phyloP scores from a whole-genome alignment of 495 filamentous ascomycete genomes.

The Aspergillus egyptiacus region DNA sequence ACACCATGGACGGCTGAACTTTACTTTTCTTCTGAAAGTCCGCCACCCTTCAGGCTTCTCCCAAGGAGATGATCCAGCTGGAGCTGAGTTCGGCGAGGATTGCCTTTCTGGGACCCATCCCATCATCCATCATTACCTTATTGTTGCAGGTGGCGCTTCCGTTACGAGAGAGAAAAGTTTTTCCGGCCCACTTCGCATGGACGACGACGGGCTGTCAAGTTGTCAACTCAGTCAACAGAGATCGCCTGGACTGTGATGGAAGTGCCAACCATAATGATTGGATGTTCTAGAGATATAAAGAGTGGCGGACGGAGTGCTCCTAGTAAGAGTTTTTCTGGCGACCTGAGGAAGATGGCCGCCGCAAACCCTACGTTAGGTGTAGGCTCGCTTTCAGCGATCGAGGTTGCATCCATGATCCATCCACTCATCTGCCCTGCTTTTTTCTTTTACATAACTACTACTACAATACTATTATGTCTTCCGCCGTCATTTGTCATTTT shows the following conservation, averaged over 20 bases:
- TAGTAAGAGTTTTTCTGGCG: not conserved
- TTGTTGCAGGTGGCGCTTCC: conserved; percentile 3
- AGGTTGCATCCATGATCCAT: conserved; percentile 14
- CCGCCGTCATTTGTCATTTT: conserved; percentile 16
- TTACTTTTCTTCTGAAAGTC: not conserved
- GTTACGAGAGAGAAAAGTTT: conserved; percentile 14
- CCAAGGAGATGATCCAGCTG: too few relatives aligned
- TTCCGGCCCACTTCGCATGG: conserved; percentile 14
- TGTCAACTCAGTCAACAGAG: too few relatives aligned
- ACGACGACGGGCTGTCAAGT: too few relatives aligned
- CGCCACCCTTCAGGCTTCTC: too few relatives aligned
- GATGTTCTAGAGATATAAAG: too few relatives aligned
- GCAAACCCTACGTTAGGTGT: not conserved
- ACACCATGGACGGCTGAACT: too few relatives aligned
- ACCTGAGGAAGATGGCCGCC: not conserved
- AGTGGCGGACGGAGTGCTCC: too few relatives aligned
- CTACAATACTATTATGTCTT: conserved; percentile 10
- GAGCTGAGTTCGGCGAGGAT: not conserved
- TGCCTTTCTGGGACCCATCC: not conserved
- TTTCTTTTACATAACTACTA: conserved; percentile 30
- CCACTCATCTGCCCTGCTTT: conserved; percentile 11
- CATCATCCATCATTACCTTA: not conserved
- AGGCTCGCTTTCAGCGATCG: too few relatives aligned
- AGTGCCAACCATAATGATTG: conserved; percentile 3
- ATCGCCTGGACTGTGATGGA: too few relatives aligned